A percentile compares a stretch with the other conserved stretches of the same genome.
Evolutionary conservation across 2,329 filamentous ascomycete species (phyloP).

Genomic region (Torrubiellomyces zombiae): DNA sequence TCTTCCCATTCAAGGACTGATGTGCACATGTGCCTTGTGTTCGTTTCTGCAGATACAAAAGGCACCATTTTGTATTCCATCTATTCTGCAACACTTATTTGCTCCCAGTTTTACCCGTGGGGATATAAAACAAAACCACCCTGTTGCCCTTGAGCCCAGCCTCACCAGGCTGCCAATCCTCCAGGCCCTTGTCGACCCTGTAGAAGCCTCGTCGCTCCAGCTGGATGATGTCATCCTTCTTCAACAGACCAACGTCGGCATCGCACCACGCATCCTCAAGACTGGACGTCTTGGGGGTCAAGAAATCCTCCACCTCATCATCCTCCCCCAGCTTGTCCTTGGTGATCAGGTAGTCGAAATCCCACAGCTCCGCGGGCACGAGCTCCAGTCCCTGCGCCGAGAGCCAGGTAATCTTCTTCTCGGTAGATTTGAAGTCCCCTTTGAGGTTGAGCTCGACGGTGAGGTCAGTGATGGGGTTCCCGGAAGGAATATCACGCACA

Average conservation of each 20-base stretch:
- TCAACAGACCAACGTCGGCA: conserved; percentile 59
- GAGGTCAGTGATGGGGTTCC: conserved; percentile 47
- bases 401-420: conserved; percentile 95
- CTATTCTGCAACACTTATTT: too few species aligned
- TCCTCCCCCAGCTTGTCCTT: conserved; percentile 90
- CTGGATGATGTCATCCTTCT: conserved; percentile 84
- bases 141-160: conserved; percentile 29
- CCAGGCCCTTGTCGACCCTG: conserved; percentile 55
- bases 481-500: conserved; percentile 47
- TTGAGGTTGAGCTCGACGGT: conserved; percentile 78
- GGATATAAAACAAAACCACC: conserved; percentile 39
- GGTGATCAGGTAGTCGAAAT: conserved; percentile 88
- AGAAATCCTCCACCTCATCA: conserved; percentile 67
- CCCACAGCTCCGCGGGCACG: conserved; percentile 70
- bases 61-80: too few species aligned
- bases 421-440: conserved; percentile 86
- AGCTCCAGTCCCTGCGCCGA: conserved; percentile 60
- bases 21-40: too few species aligned
- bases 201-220: conserved; percentile 89
- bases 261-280: conserved; percentile 65
- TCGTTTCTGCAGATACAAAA: too few species aligned
- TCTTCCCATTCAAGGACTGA: too few species aligned
- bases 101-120: conserved; percentile 25
- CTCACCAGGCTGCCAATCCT: conserved; percentile 31
- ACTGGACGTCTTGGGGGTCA: conserved; percentile 61